A percentile compares a stretch with the other conserved stretches of the same genome.
Conservation (phyloP, 495 filamentous ascomycete genomes). For the Aspergillus nidulans region DNA sequence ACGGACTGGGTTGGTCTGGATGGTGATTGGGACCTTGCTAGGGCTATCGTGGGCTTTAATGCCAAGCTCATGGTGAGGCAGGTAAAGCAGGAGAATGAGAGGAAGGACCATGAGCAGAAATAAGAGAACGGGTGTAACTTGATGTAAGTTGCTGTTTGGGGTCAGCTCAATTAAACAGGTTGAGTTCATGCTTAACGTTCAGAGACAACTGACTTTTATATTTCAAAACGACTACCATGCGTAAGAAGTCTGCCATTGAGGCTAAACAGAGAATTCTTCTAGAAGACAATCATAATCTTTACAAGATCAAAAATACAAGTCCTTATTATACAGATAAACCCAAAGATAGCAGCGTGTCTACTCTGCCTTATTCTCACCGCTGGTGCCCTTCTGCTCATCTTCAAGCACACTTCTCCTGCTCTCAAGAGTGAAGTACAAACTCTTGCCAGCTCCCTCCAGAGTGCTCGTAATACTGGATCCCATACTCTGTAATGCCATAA, state of each 20-base stretch:
- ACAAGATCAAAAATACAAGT: slow-evolving; percentile 14
- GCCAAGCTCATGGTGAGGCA: slow-evolving; percentile 58
- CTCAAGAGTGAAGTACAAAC: slow-evolving; percentile 80
- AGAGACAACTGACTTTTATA: not conserved
- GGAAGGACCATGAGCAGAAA: slow-evolving; percentile 12
- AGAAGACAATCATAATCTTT: slow-evolving; percentile 20
- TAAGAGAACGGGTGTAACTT: slow-evolving; percentile 7
- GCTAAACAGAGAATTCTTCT: not conserved
- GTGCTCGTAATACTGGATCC: slow-evolving; percentile 66
- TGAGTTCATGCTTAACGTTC: not conserved
- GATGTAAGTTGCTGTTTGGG: not conserved
- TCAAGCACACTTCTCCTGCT: slow-evolving; percentile 70
- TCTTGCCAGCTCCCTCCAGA: slow-evolving; percentile 72
- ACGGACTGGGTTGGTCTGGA: slow-evolving; percentile 87
- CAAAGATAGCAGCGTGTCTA: slow-evolving; percentile 10
- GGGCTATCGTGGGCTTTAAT: slow-evolving; percentile 90
- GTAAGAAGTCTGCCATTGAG: not conserved
- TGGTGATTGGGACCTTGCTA: slow-evolving; percentile 91
- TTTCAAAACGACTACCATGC: not conserved
- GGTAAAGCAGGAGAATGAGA: slow-evolving; percentile 8
- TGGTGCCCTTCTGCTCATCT: slow-evolving; percentile 53
- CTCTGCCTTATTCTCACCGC: slow-evolving; percentile 32
- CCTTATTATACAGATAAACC: slow-evolving; percentile 36
- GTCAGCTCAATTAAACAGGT: not conserved
- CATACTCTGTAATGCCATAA: slow-evolving; percentile 68